These are phyloP conservation scores for Pezicula carpinea DNA, from an alignment of 2,329 filamentous ascomycete species.

Conservation along the genomic window DNA sequence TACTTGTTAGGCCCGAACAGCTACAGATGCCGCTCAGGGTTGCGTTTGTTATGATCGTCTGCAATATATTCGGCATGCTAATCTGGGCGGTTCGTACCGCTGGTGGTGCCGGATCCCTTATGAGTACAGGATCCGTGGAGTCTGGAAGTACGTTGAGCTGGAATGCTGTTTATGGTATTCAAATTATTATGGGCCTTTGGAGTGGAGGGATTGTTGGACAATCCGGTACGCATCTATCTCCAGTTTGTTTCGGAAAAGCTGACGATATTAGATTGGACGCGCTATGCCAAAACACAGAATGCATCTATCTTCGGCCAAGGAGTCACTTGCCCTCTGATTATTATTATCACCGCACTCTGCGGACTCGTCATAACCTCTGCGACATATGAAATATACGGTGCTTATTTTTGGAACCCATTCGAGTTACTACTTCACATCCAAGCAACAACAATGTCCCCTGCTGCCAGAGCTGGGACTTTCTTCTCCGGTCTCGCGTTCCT, in stretches of 20 bases:
- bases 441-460: slow-evolving; percentile 23
- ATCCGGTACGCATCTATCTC: slow-evolving; percentile 11
- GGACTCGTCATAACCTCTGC: slow-evolving; percentile 34
- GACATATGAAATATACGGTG: slow-evolving; percentile 27
- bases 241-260: background rate
- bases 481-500: slow-evolving; percentile 32
- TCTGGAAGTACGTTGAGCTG: slow-evolving; percentile 25
- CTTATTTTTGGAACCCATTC: slow-evolving; percentile 36
- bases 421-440: slow-evolving; percentile 32
- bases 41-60: slow-evolving; percentile 26
- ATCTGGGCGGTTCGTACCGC: slow-evolving; percentile 26
- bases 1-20: slow-evolving; percentile 27
- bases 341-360: slow-evolving; percentile 31
- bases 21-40: slow-evolving; percentile 25
- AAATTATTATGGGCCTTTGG: slow-evolving; percentile 26
- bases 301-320: slow-evolving; percentile 26
- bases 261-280: slow-evolving; percentile 25
- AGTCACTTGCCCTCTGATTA: slow-evolving; percentile 31
- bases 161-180: slow-evolving; percentile 27
- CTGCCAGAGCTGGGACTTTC: slow-evolving; percentile 31
- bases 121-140: slow-evolving; percentile 18
- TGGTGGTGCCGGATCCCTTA: slow-evolving; percentile 23
- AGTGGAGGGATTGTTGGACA: slow-evolving; percentile 26
- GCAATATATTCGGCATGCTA: slow-evolving; percentile 29
- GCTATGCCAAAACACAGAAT: slow-evolving; percentile 25